Base-by-base conservation (phyloP, 257 asterid species). In the Thymus quinquecostatus region DNA sequence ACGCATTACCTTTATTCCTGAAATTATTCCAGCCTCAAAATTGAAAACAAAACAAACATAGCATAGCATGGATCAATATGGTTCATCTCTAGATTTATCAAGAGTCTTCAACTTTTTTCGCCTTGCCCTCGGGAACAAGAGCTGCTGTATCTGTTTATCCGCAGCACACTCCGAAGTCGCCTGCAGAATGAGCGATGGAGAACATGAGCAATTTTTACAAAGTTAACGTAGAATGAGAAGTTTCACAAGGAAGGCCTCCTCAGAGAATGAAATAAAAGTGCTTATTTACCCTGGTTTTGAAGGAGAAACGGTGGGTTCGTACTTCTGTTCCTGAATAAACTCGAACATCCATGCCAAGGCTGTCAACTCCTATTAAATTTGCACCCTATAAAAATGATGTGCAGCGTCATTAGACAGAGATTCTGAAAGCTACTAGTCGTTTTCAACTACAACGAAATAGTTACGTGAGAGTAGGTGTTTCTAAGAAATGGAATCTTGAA, bases 341-440 rank as follows among this genome's bases (percentile, higher is more conserved):
- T 80, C 96, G 77, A 45, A 90, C 97, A 12, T 90, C 97, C 77
- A 90, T 74, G 78, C 96, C 97, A 48, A 86, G 91, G 80, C 91
- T 88, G 82, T 90, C 97, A 32, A 90, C 89, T 71, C 96, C 97
- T 64, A 90, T 82, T 71, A 90, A 80, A 68, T 76, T 79, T 63
- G 93, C 93, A 36, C 84, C 85, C 97, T 90, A 71, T 57, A 56
- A 53, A 44, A 73, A 21, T 66, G 64, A 64, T 21, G 44, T 54
- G 36, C 51, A 28, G 53, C 29, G 21, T 21, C 21, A 71, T 68
- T 57, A 56, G 47, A 70, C 11, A 38, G 41, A 27, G 28, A 53
- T 71, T 70, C 64, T 69, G 8, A 47, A 44, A 30, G 50, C 58
- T 56, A 30, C 28, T 7, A 38, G 49, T 33, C 50, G 21, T 59